Evolutionary conservation across 108 stramenopile species (phyloP).

Genomic region (Pseudonitzschia multiseries): DNA sequence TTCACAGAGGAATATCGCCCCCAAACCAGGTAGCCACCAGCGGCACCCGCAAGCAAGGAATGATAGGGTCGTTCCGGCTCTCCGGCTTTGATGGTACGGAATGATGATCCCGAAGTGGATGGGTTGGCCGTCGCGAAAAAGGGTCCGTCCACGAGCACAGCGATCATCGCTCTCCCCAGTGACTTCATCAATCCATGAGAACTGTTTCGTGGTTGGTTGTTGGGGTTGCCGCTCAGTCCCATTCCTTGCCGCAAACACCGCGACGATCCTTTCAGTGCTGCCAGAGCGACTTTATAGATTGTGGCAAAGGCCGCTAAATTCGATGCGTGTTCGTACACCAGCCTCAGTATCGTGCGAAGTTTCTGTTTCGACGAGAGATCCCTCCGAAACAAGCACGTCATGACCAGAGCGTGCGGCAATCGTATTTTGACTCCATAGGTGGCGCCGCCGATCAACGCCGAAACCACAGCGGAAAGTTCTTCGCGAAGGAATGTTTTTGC

Average conservation of each 20-base stretch:
- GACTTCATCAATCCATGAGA: background rate
- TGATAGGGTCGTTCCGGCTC: slow-evolving; percentile 70
- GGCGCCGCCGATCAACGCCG: slow-evolving; percentile 73
- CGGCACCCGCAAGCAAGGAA: slow-evolving; percentile 73
- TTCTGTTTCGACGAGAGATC: slow-evolving; percentile 58
- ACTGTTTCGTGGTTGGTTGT: background rate
- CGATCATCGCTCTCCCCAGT: slow-evolving; percentile 22
- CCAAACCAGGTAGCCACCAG: slow-evolving; percentile 85
- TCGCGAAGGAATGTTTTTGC: slow-evolving; percentile 9
- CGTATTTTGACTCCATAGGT: slow-evolving; percentile 85
- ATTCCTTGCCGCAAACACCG: slow-evolving; percentile 19
- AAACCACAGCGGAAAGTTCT: slow-evolving; percentile 62
- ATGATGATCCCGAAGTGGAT: background rate
- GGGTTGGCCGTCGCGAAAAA: slow-evolving; percentile 1
- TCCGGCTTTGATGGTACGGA: slow-evolving; percentile 38
- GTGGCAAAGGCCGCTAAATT: slow-evolving; percentile 83
- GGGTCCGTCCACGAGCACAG: slow-evolving; percentile 58
- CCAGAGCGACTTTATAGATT: slow-evolving; percentile 73
- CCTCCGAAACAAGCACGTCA: slow-evolving; percentile 76
- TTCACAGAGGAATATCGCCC: slow-evolving; percentile 76
- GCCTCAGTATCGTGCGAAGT: slow-evolving; percentile 42
- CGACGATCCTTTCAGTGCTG: slow-evolving; percentile 51
- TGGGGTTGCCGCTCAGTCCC: slow-evolving; percentile 3
- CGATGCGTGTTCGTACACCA: slow-evolving; percentile 63
- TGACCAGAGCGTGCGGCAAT: slow-evolving; percentile 77